Evolutionary conservation across 192 early-diverging fungal species (phyloP), one percentile per base, ranked within the genome.

Genomic region (Coemansia sp.): DNA sequence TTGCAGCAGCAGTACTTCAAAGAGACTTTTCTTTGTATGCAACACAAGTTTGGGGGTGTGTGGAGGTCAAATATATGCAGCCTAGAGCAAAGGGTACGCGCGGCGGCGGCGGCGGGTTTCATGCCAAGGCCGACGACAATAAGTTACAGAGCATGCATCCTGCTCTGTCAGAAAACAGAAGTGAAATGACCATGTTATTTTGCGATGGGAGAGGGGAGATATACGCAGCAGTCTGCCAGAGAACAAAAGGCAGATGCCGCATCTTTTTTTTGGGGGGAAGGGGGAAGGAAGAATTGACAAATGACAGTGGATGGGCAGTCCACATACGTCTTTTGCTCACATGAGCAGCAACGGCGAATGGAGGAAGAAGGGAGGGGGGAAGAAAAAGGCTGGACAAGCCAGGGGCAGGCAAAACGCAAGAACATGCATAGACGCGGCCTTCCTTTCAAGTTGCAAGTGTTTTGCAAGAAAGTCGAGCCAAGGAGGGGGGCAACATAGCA

Each of bases 41-140:
- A 37, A 40, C 53, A 53, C 49, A 29, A 61, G 66, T 31, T 21
- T 10, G 61, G 28, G 42, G 31, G 34, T n/a, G 39, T 40, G 62
- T 49, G 46, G 66, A 55, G 55, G 58, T 35, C 57, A 64, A 74
- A 74, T 68, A 68, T 68, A 68, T 68, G 66, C 72, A 74, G 45
- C 48, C 30, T 34, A 20, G 21, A 40, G 55, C 63, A 57, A 57
- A 26, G 20, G 20, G 8, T 20, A 10, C 26, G 45, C 42, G 30
- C 30, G 6, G 45, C 61, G 56, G 56, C 56, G 13, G 56, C 55
- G 15, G 23, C 9, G 7, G 48, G n/a, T n/a, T n/a, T n/a, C n/a
- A n/a, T n/a, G n/a, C n/a, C n/a, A n/a, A n/a, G n/a, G n/a, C n/a
- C n/a, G 51, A 16, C 5, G 51, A 30, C 33, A 26, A 26, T 26